These are phyloP conservation scores for Candida endomychidarum DNA, from an alignment of 805 yeast genomes.

Conservation along the genomic window DNA sequence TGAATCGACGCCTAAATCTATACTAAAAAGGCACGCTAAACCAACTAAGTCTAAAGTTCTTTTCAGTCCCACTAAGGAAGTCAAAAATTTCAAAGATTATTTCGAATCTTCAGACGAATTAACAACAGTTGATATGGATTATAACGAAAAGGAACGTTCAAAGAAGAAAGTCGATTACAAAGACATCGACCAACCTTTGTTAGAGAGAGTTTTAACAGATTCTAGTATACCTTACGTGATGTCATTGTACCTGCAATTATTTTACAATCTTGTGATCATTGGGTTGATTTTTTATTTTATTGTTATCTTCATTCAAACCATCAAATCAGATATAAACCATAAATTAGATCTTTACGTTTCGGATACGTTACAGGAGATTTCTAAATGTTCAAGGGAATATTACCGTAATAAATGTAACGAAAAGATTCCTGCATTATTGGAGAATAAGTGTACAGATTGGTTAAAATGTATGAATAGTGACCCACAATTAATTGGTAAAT, in stretches of 20 bases:
- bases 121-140: neutral
- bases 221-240: conserved; percentile 56
- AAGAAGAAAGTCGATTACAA: conserved; percentile 1
- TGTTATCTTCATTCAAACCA: conserved; percentile 51
- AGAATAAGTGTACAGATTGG: conserved; percentile 69
- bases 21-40: conserved; percentile 10
- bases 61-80: conserved; percentile 36
- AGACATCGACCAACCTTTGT: neutral
- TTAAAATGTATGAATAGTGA: conserved; percentile 80
- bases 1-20: conserved; percentile 18
- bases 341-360: conserved; percentile 64
- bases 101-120: conserved; percentile 16
- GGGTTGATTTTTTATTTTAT: conserved; percentile 52
- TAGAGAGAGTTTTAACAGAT: conserved; percentile 24
- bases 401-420: conserved; percentile 68
- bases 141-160: neutral
- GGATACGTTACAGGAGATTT: conserved; percentile 62
- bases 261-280: conserved; percentile 55
- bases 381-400: conserved; percentile 68
- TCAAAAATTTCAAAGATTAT: conserved; percentile 18
- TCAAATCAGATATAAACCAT: conserved; percentile 66
- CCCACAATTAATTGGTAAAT: conserved; percentile 65
- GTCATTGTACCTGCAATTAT: conserved; percentile 62
- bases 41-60: conserved; percentile 21
- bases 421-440: conserved; percentile 71